Evolutionary conservation across 2,329 filamentous ascomycete species (phyloP), one percentile per base, ranked within the genome.

Genomic region (Botryotinia convoluta): DNA sequence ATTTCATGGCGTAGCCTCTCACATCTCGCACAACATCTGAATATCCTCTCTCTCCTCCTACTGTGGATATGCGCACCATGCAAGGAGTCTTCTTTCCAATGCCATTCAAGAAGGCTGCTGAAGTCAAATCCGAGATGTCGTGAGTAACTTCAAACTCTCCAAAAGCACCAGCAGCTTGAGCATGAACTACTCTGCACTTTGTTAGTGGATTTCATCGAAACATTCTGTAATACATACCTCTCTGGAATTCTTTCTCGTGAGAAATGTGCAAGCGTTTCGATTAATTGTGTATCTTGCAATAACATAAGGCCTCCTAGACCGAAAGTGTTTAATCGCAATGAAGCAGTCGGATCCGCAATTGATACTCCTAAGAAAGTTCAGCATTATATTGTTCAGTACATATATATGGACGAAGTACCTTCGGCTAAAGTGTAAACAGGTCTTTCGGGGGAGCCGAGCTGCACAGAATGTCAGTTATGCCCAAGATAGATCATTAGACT

Each of bases 71-170:
- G 3, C 92, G 88, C 44, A 87, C 86, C 12, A 75, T 42, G 2
- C 89, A 85, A 74, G 91, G 81, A 48, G 90, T 92, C 80, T 87
- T 87, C 84, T 92, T 92, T 88, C 88, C 32, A 87, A 79, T 3
- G 81, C 81, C 65, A 80, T 85, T 18, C 75, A 91, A 82, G 76
- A 90, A 88, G 61, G 85, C 84, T 39, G 88, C 87, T 1, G 82
- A 83, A 1, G 86, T 89, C 70, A 90, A 89, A 76, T 90, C 84
- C 3, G 86, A 85, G 72, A 89, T 83, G 76, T 91, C 88, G 57
- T 86, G 80, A 0, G 87, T 89, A n/a, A 87, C 85, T 79, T 90
- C 88, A 75, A 91, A 91, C 69, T 88, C 69, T 20, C 78, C 78
- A 37, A 76, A 77, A n/a, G 78, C 79, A 29, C 79, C 78, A 32